These are phyloP conservation scores for Neophaeococcomyces aloes DNA, from an alignment of 2,329 filamentous ascomycete species.

Conservation along the genomic window DNA sequence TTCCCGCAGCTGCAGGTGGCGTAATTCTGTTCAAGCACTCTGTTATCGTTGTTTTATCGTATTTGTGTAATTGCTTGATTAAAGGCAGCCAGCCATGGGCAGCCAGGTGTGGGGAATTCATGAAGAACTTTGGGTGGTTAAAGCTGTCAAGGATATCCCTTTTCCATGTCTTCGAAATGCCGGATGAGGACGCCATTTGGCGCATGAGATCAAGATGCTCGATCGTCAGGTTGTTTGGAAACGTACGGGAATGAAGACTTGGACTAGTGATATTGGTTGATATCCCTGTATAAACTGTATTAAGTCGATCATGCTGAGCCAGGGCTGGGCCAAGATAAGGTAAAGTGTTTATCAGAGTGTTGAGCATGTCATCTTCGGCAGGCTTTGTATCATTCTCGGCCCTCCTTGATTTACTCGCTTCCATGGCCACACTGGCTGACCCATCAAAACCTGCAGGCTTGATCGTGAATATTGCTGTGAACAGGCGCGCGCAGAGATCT, in stretches of 20 bases:
- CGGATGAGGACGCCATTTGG: conserved; percentile 64
- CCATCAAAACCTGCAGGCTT: conserved; percentile 62
- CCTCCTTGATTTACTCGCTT: conserved; percentile 10
- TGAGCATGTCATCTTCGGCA: conserved; percentile 58
- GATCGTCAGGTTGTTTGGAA: conserved; percentile 71
- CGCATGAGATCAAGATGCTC: conserved; percentile 63
- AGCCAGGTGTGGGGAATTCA: conserved; percentile 55
- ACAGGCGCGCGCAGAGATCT: conserved; percentile 74
- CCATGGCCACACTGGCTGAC: conserved; percentile 19
- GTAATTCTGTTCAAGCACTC: conserved; percentile 71
- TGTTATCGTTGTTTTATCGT: conserved; percentile 77
- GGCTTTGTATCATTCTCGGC: conserved; percentile 21
- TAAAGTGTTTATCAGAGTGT: conserved; percentile 67
- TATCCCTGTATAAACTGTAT: conserved; percentile 66
- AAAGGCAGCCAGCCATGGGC: conserved; percentile 70
- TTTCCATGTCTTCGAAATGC: conserved; percentile 80
- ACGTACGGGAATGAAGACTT: conserved; percentile 69
- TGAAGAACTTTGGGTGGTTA: conserved; percentile 78
- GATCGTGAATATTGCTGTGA: conserved; percentile 91
- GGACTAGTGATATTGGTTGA: conserved; percentile 75
- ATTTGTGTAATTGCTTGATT: conserved; percentile 69
- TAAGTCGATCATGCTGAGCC: conserved; percentile 73
- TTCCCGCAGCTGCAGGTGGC: conserved; percentile 81
- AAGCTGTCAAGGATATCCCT: conserved; percentile 88
- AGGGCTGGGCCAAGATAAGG: conserved; percentile 73